A percentile compares a stretch with the other conserved stretches of the same genome.
These are phyloP conservation scores for Yamadazyma paraphyllophila DNA, from an alignment of 805 yeast species.

Conservation along the genomic window DNA sequence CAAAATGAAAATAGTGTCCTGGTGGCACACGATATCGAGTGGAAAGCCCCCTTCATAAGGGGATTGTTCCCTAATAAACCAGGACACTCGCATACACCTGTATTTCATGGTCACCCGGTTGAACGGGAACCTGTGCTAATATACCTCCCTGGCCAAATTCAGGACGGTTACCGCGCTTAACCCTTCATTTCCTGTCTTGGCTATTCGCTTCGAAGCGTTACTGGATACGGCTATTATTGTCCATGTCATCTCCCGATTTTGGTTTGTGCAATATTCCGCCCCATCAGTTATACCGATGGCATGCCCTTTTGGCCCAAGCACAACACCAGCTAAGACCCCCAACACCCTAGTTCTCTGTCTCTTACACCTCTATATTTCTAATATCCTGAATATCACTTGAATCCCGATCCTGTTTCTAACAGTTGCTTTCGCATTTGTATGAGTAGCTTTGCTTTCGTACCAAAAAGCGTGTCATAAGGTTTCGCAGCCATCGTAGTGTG, in stretches of 20 bases:
- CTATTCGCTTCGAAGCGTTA: not conserved
- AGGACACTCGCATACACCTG: not conserved
- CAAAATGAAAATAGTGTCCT: not conserved
- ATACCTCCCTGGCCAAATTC: not conserved
- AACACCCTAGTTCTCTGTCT: no score
- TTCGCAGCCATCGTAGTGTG: no score
- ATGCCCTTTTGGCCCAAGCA: no score
- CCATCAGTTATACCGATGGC: not conserved
- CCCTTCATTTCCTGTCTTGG: not conserved
- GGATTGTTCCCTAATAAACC: not conserved
- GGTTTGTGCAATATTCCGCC: not conserved
- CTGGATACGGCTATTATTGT: slow-evolving; percentile 3
- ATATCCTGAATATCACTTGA: no score
- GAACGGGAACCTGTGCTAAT: not conserved
- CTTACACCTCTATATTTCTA: no score
- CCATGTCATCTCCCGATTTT: slow-evolving; percentile 1
- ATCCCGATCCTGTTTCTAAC: not conserved
- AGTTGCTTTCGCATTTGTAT: not conserved
- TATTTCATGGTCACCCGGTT: no score
- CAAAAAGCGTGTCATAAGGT: not conserved
- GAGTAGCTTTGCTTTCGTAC: not conserved
- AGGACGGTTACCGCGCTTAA: not conserved
- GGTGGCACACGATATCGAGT: not conserved
- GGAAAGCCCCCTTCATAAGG: not conserved
- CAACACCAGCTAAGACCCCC: no score